Conservation (phyloP, 106 monocot genomes). For the Allium cepa region DNA sequence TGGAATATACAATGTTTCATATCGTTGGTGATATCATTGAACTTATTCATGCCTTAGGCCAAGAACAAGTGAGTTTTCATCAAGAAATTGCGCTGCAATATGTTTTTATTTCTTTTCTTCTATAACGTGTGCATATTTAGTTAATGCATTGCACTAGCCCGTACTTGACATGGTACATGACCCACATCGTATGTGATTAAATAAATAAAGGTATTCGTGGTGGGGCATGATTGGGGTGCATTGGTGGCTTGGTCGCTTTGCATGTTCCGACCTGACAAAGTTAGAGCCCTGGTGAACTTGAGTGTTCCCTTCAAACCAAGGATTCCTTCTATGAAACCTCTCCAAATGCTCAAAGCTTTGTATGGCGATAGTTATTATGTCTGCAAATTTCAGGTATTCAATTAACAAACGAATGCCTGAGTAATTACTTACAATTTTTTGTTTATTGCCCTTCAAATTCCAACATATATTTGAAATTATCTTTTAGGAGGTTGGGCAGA, state of each 20-base stretch:
- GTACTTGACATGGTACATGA: no score
- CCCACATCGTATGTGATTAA: no score
- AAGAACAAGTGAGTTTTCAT: no score
- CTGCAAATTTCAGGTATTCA: slow-evolving; percentile 1
- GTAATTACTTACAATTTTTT: background rate
- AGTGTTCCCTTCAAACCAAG: slow-evolving; percentile 24
- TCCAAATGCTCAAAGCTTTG: slow-evolving; percentile 6
- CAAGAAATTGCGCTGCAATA: no score
- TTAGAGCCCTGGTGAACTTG: slow-evolving; percentile 42
- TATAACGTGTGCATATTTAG: no score
- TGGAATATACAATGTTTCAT: background rate
- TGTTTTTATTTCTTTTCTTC: no score
- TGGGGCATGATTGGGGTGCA: slow-evolving; percentile 78
- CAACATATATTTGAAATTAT: background rate
- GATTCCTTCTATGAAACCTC: slow-evolving; percentile 16
- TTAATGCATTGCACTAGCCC: no score
- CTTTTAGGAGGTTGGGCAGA: slow-evolving; percentile 31
- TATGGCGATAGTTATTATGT: slow-evolving; percentile 31
- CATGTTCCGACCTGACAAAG: slow-evolving; percentile 47
- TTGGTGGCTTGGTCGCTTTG: slow-evolving; percentile 48
- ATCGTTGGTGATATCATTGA: background rate
- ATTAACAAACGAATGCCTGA: background rate
- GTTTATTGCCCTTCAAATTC: background rate
- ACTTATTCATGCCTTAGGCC: background rate
- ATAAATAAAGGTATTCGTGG: slow-evolving; percentile 44